These are phyloP conservation scores for Phellopilus nigrolimitatus DNA, from an alignment of 1,284 basidiomycete genomes.

Conservation along the genomic window DNA sequence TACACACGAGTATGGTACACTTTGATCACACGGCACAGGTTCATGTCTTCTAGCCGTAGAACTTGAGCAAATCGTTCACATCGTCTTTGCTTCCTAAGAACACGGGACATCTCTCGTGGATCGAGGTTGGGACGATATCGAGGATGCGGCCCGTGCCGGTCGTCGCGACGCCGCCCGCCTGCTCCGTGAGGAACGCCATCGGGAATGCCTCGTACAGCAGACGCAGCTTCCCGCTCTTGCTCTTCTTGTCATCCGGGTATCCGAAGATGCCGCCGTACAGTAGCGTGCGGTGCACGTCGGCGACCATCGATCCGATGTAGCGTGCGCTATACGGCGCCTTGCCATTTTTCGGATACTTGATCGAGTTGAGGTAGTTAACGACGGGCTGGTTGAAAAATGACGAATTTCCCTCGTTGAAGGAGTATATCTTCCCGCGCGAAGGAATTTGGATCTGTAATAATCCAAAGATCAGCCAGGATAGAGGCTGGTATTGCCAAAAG, in stretches of 20 bases:
- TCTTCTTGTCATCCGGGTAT: slow-evolving; percentile 98
- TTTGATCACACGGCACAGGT: neutral
- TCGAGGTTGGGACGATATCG: slow-evolving; percentile 84
- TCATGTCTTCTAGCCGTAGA: slow-evolving; percentile 46
- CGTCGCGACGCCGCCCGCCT: slow-evolving; percentile 96
- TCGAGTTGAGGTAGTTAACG: slow-evolving; percentile 84
- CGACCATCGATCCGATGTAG: slow-evolving; percentile 99
- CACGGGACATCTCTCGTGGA: slow-evolving; percentile 92
- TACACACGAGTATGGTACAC: neutral
- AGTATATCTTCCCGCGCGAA: slow-evolving; percentile 96
- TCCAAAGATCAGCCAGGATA: slow-evolving; percentile 6
- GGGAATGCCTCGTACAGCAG: slow-evolving; percentile 98
- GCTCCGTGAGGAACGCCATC: slow-evolving; percentile 95
- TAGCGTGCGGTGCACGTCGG: slow-evolving; percentile 94
- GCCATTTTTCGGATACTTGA: slow-evolving; percentile 83
- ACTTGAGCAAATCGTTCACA: slow-evolving; percentile 84
- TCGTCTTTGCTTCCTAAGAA: slow-evolving; percentile 96
- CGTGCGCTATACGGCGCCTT: slow-evolving; percentile 86
- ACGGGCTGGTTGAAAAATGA: slow-evolving; percentile 91
- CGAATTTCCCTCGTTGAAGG: slow-evolving; percentile 98
- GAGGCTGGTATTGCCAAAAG: slow-evolving; percentile 5
- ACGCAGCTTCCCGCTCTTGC: slow-evolving; percentile 91
- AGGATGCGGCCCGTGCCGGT: slow-evolving; percentile 91
- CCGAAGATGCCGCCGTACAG: slow-evolving; percentile 99
- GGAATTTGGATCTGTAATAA: slow-evolving; percentile 81